Base-by-base conservation (phyloP, 305 asterid species). In the Nicotiana rustica region DNA sequence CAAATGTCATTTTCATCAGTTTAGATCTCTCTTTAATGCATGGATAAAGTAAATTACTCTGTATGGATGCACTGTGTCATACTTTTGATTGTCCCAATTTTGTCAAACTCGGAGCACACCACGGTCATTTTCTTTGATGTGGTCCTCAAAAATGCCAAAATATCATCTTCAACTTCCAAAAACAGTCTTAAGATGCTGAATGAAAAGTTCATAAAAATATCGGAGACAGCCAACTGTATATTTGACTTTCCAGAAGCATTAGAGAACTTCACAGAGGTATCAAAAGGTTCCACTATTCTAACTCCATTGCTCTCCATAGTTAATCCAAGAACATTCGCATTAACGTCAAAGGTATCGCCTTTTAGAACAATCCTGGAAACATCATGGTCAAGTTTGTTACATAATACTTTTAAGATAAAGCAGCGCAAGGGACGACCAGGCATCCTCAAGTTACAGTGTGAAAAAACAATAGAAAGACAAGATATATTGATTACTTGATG, bases 251-350 rank as follows among this genome's bases (percentile, higher is more conserved):
- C 98, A 77, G 95, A 89, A 66, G 92, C 92, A 87, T 79, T 93
- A 56, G 94, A 88, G 82, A 90, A 91, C 82, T 84, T 89, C 83
- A 89, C 85, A 33, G 94, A 88, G 80, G 98, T 91, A 85, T 96
- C 98, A 84, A 96, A 94, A 84, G 98, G 99, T 89, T 96, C 99
- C 93, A 96, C 90, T 85, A 96, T 93, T 85, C 90, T 90, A 80
- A 96, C 87, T 83, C 98, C 99, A 87, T 94, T 96, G 93, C 99
- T 94, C 91, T 96, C 99, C 97, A 96, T 85, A 78, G 95, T 94
- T 77, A 96, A 88, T 79, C 94, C 98, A 90, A 92, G 92, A 85
- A 86, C 92, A 57, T 90, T 89, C n/a, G 96, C 98, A 89, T 82
- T 89, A 91, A 93, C 84, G 83, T 96, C 92, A 67, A 89, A 69